Conservation (phyloP, 1,139 yeast genomes). For the Protomyces macrosporus region DNA sequence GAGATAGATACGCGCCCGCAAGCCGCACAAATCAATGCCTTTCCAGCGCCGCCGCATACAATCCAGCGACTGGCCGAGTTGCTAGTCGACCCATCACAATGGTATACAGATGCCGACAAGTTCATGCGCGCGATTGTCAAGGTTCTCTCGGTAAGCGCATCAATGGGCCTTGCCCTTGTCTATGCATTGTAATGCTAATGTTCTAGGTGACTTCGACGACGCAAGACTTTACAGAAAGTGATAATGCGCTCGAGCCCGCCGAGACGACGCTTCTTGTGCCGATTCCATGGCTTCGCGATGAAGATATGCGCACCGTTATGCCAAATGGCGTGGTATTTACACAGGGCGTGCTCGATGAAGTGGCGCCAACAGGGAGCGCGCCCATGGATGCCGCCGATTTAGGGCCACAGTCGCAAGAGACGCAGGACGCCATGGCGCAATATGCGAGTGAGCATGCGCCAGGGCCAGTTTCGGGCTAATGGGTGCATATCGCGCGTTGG, state of each 20-base stretch:
- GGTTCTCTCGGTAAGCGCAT: conserved; percentile 29
- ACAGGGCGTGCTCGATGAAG: neutral
- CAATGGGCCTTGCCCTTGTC: neutral
- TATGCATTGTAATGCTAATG: neutral
- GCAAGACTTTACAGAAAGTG: conserved; percentile 1
- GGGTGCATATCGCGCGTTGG: neutral
- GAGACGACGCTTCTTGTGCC: conserved; percentile 11
- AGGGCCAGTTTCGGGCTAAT: neutral
- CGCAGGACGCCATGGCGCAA: conserved; percentile 13
- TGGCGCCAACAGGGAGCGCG: conserved; percentile 9
- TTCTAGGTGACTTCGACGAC: conserved; percentile 11
- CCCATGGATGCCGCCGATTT: conserved; percentile 23
- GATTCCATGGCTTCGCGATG: conserved; percentile 12
- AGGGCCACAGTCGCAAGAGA: conserved; percentile 14
- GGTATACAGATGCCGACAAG: conserved; percentile 40
- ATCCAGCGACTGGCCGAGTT: conserved; percentile 53
- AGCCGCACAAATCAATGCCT: neutral
- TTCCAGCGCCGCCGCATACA: conserved; percentile 50
- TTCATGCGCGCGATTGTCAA: conserved; percentile 41
- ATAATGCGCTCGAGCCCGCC: neutral
- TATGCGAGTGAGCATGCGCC: neutral
- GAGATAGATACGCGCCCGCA: neutral
- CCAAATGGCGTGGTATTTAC: conserved; percentile 7
- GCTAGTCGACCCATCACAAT: conserved; percentile 43
- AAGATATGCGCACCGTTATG: conserved; percentile 1